Evolutionary conservation across 2,329 filamentous ascomycete genomes (phyloP), one percentile per base, ranked within the genome.

Genomic region (Neonectria neomacrospora): DNA sequence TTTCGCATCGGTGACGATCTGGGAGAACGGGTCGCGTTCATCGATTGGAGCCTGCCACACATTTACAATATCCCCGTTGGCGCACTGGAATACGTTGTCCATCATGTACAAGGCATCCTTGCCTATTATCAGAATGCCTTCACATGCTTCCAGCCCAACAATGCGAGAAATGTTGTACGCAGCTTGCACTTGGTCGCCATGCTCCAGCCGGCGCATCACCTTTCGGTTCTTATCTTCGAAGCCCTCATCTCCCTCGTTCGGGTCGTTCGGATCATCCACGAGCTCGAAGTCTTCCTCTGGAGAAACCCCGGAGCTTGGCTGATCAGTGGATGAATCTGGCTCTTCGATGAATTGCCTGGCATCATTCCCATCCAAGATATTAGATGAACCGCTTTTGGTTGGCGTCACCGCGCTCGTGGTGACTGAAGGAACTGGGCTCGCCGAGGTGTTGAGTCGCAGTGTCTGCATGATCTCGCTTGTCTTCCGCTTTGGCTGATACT

Each of bases 191-290:
- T 94, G 88, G 73, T 99, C 96, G 5, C 94, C 94, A 12, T 91
- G 91, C 71, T 97, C 91, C 11, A 99, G 84, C 67, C 93, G 95
- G 54, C 96, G 88, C 93, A 98, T 96, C 47, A 99, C 95, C 78
- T 97, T 97, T 47, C 96, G 88, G 74, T 99, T 98, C 81, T 97
- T 98, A 78, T 99, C 96, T 78, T 99, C 96, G 66, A 96, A 96
- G 1, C 90, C 90, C 69, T 91, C 88, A 14, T 89, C 87, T 1
- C 80, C 83, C 48, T 96, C 93, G 26, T 92, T 87, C 42, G 91
- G 88, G 60, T 95, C 91, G 72, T 94, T 94, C 0, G 95, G 94
- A 65, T 97, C 95, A 64, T 98, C 94, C 7, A 99, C 91, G 68
- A 99, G 88, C 79, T 99, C 96, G 74, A 97, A 99, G 69, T 96